These are phyloP conservation scores for Claviceps arundinis DNA, from an alignment of 2,329 filamentous ascomycete species.

Conservation along the genomic window DNA sequence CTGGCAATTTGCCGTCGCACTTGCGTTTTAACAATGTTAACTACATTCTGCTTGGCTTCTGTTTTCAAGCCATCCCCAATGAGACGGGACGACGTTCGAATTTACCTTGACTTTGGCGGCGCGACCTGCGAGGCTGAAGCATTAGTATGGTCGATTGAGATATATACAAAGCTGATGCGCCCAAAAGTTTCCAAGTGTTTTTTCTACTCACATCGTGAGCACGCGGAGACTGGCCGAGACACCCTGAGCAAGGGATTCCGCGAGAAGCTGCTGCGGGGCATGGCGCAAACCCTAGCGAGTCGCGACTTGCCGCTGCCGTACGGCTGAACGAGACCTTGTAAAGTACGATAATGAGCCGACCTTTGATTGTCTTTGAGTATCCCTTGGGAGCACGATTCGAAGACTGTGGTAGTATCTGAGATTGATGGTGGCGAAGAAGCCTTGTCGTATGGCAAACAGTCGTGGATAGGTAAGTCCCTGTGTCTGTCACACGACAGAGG, in stretches of 20 bases:
- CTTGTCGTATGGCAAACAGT: background rate
- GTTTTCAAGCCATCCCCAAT: background rate
- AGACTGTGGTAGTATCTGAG: background rate
- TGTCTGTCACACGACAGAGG: background rate
- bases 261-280: slow-evolving; percentile 35
- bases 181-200: background rate
- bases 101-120: slow-evolving; percentile 80
- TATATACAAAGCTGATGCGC: background rate
- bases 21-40: slow-evolving; percentile 16
- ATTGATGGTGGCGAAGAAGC: background rate
- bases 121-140: slow-evolving; percentile 37
- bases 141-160: background rate
- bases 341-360: background rate
- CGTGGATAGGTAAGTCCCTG: background rate
- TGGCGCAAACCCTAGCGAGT: slow-evolving; percentile 11
- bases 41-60: background rate
- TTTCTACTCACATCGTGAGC: slow-evolving; percentile 50
- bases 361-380: too few species aligned
- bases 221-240: slow-evolving; percentile 67
- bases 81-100: background rate
- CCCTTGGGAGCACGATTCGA: background rate
- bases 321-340: background rate
- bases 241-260: slow-evolving; percentile 54
- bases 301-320: background rate
- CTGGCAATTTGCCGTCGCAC: slow-evolving; percentile 92